Evolutionary conservation across 2,329 filamentous ascomycete species (phyloP).

Genomic region (Cordyceps fumosorosea): DNA sequence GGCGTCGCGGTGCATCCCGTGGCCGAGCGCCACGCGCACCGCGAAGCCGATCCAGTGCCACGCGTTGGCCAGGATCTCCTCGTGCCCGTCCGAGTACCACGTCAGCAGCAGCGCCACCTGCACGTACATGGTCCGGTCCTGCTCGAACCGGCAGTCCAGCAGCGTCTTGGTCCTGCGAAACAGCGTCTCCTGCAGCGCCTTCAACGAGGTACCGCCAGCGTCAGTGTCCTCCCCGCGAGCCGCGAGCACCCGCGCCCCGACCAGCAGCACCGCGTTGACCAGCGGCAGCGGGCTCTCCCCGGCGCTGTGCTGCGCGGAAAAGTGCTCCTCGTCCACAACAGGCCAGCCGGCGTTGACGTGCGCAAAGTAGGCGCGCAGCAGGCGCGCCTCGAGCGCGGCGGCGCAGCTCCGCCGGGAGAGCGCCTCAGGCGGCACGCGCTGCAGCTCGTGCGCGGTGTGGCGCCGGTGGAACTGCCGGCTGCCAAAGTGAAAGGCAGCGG

Average conservation of each 20-base stretch:
- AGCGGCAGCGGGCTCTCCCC: conserved; percentile 38
- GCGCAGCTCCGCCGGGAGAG: conserved; percentile 35
- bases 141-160: conserved; percentile 46
- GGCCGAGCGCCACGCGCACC: conserved; percentile 42
- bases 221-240: conserved; percentile 18
- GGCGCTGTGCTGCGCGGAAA: conserved; percentile 43
- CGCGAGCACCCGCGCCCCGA: conserved; percentile 43
- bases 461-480: conserved; percentile 29
- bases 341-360: conserved; percentile 46
- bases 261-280: conserved; percentile 43
- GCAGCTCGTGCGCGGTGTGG: conserved; percentile 23
- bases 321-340: conserved; percentile 43
- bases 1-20: conserved; percentile 44
- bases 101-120: conserved; percentile 48
- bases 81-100: conserved; percentile 49
- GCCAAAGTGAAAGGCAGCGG: conserved; percentile 27
- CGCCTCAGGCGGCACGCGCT: conserved; percentile 39
- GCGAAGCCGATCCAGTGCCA: conserved; percentile 48
- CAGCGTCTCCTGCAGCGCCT: conserved; percentile 35
- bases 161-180: conserved; percentile 47
- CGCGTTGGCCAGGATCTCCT: conserved; percentile 47
- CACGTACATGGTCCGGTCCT: conserved; percentile 46
- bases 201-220: background rate
- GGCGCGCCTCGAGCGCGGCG: conserved; percentile 35
- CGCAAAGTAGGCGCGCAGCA: conserved; percentile 44